These are phyloP conservation scores for Pseudocercospora macadamiae DNA, from an alignment of 2,329 filamentous ascomycete genomes.

Conservation along the genomic window DNA sequence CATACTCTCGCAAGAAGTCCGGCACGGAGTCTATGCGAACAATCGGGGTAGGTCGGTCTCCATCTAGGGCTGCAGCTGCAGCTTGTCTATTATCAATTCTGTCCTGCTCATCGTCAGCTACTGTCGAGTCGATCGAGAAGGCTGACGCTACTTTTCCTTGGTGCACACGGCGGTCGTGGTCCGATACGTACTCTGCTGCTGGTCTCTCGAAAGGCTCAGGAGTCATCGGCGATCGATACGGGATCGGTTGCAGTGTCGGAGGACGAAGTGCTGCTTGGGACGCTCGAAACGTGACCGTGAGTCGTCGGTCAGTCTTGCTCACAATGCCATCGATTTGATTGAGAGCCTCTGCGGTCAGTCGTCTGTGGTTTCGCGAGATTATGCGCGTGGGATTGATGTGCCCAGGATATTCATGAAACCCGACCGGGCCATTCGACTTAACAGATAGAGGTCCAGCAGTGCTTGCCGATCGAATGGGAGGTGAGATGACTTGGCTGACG, in stretches of 20 bases:
- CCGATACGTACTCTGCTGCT: slow-evolving; percentile 4
- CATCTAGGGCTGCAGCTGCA: background rate
- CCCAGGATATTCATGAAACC: slow-evolving; percentile 9
- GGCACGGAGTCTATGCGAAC: background rate
- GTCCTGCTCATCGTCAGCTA: background rate
- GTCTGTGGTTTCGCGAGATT: background rate
- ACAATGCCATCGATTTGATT: slow-evolving; percentile 2
- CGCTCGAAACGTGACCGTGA: background rate
- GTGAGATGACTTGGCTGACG: background rate
- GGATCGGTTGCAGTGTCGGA: background rate
- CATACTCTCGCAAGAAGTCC: background rate
- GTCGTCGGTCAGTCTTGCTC: background rate
- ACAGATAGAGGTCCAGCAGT: background rate
- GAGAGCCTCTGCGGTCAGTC: background rate
- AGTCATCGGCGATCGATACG: background rate
- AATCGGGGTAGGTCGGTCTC: background rate
- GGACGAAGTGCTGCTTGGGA: background rate
- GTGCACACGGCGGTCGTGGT: background rate
- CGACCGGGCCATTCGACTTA: background rate
- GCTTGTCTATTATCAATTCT: background rate
- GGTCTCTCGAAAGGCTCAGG: slow-evolving; percentile 6
- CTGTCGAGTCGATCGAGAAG: background rate
- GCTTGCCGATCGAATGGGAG: background rate
- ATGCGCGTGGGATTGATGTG: slow-evolving; percentile 14
- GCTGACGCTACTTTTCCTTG: background rate